Conservation (phyloP, 2,329 filamentous ascomycete species). For the Apiospora marii region DNA sequence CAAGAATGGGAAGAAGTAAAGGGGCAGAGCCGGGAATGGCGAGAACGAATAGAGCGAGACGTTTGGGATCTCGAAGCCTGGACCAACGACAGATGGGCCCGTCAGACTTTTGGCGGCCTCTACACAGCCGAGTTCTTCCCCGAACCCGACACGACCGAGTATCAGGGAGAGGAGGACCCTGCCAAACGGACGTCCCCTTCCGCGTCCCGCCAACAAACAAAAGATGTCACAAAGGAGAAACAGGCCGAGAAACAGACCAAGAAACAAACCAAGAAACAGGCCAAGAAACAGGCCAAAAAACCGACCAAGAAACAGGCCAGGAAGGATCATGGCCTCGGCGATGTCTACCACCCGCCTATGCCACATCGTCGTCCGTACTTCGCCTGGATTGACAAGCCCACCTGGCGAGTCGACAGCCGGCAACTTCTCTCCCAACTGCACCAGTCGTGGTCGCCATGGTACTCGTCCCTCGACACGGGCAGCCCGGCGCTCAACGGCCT, state of each 20-base stretch:
- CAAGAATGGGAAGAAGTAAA: background rate
- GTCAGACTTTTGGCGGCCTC: background rate
- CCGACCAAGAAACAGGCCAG: too few species aligned
- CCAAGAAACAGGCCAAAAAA: too few species aligned
- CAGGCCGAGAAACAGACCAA: too few species aligned
- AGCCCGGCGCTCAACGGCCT: background rate
- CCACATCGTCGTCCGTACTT: too few species aligned
- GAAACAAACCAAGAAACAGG: too few species aligned
- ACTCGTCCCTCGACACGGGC: background rate
- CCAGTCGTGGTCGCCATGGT: background rate
- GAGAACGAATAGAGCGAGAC: background rate
- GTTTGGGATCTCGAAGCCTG: background rate
- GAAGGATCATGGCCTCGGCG: too few species aligned
- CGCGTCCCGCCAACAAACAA: background rate
- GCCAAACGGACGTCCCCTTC: background rate
- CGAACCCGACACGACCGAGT: background rate
- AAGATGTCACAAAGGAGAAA: too few species aligned
- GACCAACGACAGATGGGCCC: background rate
- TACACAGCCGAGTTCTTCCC: background rate
- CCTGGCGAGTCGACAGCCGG: background rate
- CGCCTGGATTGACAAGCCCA: background rate
- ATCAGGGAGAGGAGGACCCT: background rate
- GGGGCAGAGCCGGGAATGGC: background rate
- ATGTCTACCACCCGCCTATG: too few species aligned
- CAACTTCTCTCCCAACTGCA: background rate